A percentile compares a stretch with the other conserved stretches of the same genome.
These are phyloP conservation scores for Geosmithia putterillii DNA, from an alignment of 2,329 filamentous ascomycete genomes.

Conservation along the genomic window DNA sequence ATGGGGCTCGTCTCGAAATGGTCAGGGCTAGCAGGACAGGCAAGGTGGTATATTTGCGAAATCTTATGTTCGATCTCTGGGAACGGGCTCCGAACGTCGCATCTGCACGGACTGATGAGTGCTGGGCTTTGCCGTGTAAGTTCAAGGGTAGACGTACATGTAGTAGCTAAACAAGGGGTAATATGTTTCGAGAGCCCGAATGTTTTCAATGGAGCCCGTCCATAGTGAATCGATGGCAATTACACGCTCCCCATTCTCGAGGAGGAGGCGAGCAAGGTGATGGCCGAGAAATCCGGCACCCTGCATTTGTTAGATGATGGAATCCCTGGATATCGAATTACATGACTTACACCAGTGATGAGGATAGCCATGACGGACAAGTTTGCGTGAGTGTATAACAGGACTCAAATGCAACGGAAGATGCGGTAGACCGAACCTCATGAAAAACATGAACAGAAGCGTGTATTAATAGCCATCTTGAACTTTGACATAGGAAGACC, in stretches of 20 bases:
- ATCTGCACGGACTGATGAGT: neutral
- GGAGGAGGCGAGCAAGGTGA: conserved; percentile 4
- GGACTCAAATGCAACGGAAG: too few species aligned
- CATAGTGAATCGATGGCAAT: conserved; percentile 5
- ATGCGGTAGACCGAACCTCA: too few species aligned
- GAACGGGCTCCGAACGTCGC: conserved; percentile 4
- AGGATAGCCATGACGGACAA: conserved; percentile 1
- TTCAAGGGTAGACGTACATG: neutral
- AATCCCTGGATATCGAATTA: neutral
- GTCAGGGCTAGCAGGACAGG: conserved; percentile 6
- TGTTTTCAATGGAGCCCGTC: conserved; percentile 5
- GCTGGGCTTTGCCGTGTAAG: neutral
- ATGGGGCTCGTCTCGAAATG: conserved; percentile 4
- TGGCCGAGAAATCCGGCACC: conserved; percentile 6
- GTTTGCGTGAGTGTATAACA: too few species aligned
- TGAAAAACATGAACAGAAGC: too few species aligned
- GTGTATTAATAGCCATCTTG: too few species aligned
- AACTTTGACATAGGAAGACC: too few species aligned
- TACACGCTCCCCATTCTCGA: conserved; percentile 3
- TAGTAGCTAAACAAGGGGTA: conserved; percentile 2
- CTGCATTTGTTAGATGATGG: neutral
- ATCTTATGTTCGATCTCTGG: conserved; percentile 2
- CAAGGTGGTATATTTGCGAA: conserved; percentile 6
- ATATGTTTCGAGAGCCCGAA: conserved; percentile 1
- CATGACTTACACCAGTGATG: conserved; percentile 2